phyloP scores from a whole-genome alignment of 768 basidiomycete genomes.

The Leccinum olivaceopallidum region DNA sequence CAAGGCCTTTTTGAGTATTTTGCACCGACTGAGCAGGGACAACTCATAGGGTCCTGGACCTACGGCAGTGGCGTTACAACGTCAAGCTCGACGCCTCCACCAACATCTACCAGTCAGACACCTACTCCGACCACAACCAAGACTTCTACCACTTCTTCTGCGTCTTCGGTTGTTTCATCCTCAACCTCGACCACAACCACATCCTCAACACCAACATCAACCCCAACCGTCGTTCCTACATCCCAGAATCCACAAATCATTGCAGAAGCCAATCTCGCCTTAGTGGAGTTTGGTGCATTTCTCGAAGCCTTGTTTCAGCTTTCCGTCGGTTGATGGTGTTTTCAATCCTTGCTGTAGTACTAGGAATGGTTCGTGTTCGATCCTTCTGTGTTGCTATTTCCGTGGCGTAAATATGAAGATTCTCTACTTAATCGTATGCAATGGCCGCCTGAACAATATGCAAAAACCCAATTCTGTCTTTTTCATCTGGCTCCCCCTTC shows the following conservation, averaged over 20 bases:
- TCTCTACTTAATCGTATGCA: slow-evolving; percentile 14
- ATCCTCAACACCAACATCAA: slow-evolving; percentile 9
- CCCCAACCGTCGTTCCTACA: slow-evolving; percentile 17
- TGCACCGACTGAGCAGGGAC: slow-evolving; percentile 34
- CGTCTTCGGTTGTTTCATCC: slow-evolving; percentile 3
- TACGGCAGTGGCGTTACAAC: slow-evolving; percentile 29
- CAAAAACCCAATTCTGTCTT: slow-evolving; percentile 33
- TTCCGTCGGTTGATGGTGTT: background rate
- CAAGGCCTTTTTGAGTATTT: slow-evolving; percentile 46
- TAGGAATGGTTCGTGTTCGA: background rate
- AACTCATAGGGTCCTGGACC: slow-evolving; percentile 43
- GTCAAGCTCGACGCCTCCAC: slow-evolving; percentile 22
- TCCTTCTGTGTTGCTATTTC: background rate
- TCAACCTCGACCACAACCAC: background rate
- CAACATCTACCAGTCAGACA: slow-evolving; percentile 22
- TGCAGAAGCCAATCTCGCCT: slow-evolving; percentile 24
- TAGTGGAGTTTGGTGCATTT: slow-evolving; percentile 27
- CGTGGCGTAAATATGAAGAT: background rate
- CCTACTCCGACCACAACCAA: slow-evolving; percentile 19
- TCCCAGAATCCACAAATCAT: slow-evolving; percentile 24
- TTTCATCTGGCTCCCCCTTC: slow-evolving; percentile 22
- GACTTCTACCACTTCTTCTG: slow-evolving; percentile 14
- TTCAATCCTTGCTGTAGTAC: background rate
- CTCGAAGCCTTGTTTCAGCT: slow-evolving; percentile 16
- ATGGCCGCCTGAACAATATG: slow-evolving; percentile 36